Conservation (phyloP, 73 alveolate genomes). For the Loxodes magnus region DNA sequence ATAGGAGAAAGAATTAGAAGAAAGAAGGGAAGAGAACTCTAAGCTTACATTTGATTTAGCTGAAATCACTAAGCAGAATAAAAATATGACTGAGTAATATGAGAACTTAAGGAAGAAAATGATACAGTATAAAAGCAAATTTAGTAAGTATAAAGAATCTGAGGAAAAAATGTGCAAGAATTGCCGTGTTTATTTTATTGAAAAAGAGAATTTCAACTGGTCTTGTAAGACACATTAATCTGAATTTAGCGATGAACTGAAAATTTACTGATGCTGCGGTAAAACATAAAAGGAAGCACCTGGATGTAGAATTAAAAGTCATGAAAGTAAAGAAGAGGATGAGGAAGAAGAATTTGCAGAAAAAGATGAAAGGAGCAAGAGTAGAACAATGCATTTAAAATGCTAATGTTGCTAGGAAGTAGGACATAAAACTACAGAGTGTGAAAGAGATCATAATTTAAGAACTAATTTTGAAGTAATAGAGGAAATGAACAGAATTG, state of each 20-base stretch:
- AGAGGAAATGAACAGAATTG: constrained; percentile 35
- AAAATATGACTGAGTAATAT: constrained; percentile 3
- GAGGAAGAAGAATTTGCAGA: constrained; percentile 33
- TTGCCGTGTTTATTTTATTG: constrained; percentile 39
- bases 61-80: background rate
- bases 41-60: background rate
- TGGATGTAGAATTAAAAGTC: constrained; percentile 48
- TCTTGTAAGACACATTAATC: constrained; percentile 42
- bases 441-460: constrained; percentile 52
- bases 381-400: constrained; percentile 13
- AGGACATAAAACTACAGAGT: constrained; percentile 36
- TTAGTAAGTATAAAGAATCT: constrained; percentile 4
- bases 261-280: constrained; percentile 75
- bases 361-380: constrained; percentile 21
- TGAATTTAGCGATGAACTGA: constrained; percentile 33
- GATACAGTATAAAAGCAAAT: constrained; percentile 9
- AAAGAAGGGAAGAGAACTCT: background rate
- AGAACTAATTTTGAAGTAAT: constrained; percentile 18
- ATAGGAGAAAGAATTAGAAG: background rate
- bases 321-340: constrained; percentile 51
- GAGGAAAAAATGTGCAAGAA: constrained; percentile 34
- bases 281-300: constrained; percentile 39
- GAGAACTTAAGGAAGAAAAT: constrained; percentile 9
- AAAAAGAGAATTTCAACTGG: constrained; percentile 55
- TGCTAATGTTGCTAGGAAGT: constrained; percentile 47